Base-by-base conservation (phyloP, 495 filamentous ascomycete species). In the Articulospora tetracladia region DNA sequence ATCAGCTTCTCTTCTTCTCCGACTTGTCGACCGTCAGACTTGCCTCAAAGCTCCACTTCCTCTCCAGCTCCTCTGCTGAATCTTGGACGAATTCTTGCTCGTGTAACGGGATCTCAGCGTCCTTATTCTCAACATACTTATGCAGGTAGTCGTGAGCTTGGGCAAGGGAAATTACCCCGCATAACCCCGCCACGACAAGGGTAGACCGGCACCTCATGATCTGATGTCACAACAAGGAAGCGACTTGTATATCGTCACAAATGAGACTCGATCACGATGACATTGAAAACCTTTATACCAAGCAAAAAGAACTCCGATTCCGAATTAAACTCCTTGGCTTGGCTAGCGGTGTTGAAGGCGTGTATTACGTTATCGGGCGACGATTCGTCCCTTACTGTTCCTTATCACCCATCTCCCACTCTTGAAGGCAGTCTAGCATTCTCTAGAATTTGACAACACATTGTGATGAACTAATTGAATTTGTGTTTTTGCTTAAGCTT, bases 31-130 rank as follows among this genome's bases (percentile, higher is more conserved):
- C 39, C 3, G 15, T 44, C 39, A 48, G 25, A 60, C 73, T 65
- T 69, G 83, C 79, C 66, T 85, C 77, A 50, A 70, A 72, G 11
- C 77, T 78, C 81, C 82, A 83, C 71, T 81, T 83, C 64, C 60
- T 68, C 61, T 83, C 78, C 23, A 83, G 66, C 49, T 82, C 78
- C 24, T 75, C 71, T 10, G 79, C 59, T 28, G 71, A 67, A 23
- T 76, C 74, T 24, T 72, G 67, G 12, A 64, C 66, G 64, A 68
- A 76, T 53, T 77, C 72, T 60, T 48, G 47, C 53, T 60, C 57
- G 51, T 66, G 64, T 6, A 66, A 26, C 12, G 64, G 64, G 10
- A 63, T 47, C 25, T 62, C 41, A 2, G 52, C 19, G 19, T 13
- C 56, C 24, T 7, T 50, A 36, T 19, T 44, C 24, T 48, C 36